Conservation (phyloP, 208 protist genomes). For the Trypanosoma theileri region DNA sequence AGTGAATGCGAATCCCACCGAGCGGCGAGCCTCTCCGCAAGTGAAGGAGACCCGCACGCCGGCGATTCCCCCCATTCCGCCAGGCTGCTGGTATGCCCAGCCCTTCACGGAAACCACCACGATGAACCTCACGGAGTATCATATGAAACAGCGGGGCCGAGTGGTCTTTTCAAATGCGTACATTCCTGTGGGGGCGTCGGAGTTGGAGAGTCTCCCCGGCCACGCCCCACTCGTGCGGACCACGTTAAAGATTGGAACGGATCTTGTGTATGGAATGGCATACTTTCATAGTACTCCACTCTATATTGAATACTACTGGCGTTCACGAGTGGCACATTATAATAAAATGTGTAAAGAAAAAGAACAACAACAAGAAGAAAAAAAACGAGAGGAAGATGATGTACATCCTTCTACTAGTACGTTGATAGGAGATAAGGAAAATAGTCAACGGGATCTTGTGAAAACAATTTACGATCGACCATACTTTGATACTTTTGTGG, state of each 20-base stretch:
- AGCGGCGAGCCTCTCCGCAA: not conserved
- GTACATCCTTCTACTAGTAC: not conserved
- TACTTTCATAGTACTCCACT: slow-evolving; percentile 73
- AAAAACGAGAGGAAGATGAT: not conserved
- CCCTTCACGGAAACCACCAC: slow-evolving; percentile 36
- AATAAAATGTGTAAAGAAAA: slow-evolving; percentile 10
- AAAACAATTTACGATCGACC: slow-evolving; percentile 57
- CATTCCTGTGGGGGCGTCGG: slow-evolving; percentile 39
- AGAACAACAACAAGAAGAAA: not conserved
- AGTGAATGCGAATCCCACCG: not conserved
- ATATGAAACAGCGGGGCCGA: slow-evolving; percentile 47
- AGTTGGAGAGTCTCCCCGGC: slow-evolving; percentile 44
- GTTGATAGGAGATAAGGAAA: not conserved
- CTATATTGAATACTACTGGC: slow-evolving; percentile 73
- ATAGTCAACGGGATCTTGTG: slow-evolving; percentile 24
- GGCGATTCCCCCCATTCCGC: slow-evolving; percentile 40
- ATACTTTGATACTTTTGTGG: slow-evolving; percentile 55
- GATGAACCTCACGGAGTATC: slow-evolving; percentile 47
- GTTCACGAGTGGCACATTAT: slow-evolving; percentile 52
- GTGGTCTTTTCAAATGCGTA: slow-evolving; percentile 56
- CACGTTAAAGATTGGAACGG: slow-evolving; percentile 53
- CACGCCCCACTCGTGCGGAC: slow-evolving; percentile 31
- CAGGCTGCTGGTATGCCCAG: slow-evolving; percentile 63
- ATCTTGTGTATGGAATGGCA: slow-evolving; percentile 71
- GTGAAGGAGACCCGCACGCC: not conserved